Evolutionary conservation across 2,329 filamentous ascomycete species (phyloP), one percentile per base, ranked within the genome.

Genomic region (Microascus cirrosus): DNA sequence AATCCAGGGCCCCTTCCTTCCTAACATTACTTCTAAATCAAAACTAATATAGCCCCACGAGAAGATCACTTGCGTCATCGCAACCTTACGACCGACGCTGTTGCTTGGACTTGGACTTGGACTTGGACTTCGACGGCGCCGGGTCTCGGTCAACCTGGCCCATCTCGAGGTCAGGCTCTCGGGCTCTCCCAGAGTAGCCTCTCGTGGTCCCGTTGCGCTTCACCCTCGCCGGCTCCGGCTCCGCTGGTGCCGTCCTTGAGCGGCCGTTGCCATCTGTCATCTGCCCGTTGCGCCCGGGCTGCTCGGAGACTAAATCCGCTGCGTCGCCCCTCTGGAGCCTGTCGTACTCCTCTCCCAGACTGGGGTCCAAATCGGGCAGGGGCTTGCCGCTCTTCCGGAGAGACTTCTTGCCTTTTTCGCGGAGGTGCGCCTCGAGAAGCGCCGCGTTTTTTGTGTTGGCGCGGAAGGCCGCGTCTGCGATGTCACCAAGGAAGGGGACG

Each of bases 371-470:
- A 2, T 71, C 68, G 5, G 77, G 78, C 35, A 79, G 57, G 12
- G 77, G 72, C 32, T 73, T 66, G 22, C 78, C 79, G 55, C 71
- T 75, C 54, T 71, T 66, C 48, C 73, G 72, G 12, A 84, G 66
- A 53, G 77, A 78, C 62, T 79, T 79, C 65, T 81, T 80, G 60
- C 88, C 87, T 67, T 86, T 83, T 62, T 84, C 76, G 52, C 88
- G 81, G 57, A 94, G 77, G 63, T 86, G 77, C 53, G 83, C 73
- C 67, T 90, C 87, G 18, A 90, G 74, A 2, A 89, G 69, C 39
- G 86, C 79, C 5, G 87, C 84, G 64, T 93, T 94, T 65, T 83
- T 83, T 22, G 86, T 89, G 66, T 93, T 94, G 67, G 85, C 85
- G 60, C 87, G 85, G 72, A 86, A 86, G 2, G 83, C 69, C 6